Percentiles rank a stretch among this genome's conserved stretches.
phyloP scores from a whole-genome alignment of 2,329 filamentous ascomycete species.

The Trichoderma polysporum region DNA sequence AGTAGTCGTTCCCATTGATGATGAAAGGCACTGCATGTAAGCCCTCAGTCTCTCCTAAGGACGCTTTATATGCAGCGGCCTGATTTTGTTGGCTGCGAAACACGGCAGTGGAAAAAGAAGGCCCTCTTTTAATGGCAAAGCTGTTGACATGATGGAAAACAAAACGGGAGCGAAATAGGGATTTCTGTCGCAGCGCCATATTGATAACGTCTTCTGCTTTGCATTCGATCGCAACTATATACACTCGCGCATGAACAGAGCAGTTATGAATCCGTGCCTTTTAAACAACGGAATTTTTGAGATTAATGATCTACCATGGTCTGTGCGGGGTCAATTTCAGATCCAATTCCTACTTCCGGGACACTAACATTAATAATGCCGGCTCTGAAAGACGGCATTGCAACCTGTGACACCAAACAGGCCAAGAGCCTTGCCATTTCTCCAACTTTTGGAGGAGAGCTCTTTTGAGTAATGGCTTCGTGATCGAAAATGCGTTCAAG shows the following conservation, averaged over 20 bases:
- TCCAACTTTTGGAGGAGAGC: neutral
- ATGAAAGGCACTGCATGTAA: slow-evolving; percentile 38
- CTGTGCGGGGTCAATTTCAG: slow-evolving; percentile 10
- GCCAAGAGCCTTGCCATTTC: neutral
- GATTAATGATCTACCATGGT: neutral
- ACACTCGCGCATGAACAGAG: neutral
- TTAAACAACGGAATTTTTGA: neutral
- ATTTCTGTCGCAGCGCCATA: neutral
- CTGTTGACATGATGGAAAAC: neutral
- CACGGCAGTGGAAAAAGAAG: neutral
- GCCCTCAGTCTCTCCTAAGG: neutral
- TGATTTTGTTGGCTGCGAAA: neutral
- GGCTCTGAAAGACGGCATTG: neutral
- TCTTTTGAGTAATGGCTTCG: neutral
- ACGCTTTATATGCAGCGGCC: neutral
- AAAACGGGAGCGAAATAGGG: neutral
- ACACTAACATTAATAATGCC: slow-evolving; percentile 3
- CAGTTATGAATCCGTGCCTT: neutral
- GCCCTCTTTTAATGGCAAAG: neutral
- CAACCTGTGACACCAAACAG: neutral
- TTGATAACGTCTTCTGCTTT: neutral
- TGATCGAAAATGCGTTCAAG: neutral
- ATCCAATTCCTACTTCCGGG: no score
- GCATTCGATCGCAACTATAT: neutral
- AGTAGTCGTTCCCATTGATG: slow-evolving; percentile 46